Percentiles rank a stretch among this genome's conserved stretches.
These are phyloP conservation scores for Boletus coccyginus DNA, from an alignment of 768 basidiomycete genomes.

Conservation along the genomic window DNA sequence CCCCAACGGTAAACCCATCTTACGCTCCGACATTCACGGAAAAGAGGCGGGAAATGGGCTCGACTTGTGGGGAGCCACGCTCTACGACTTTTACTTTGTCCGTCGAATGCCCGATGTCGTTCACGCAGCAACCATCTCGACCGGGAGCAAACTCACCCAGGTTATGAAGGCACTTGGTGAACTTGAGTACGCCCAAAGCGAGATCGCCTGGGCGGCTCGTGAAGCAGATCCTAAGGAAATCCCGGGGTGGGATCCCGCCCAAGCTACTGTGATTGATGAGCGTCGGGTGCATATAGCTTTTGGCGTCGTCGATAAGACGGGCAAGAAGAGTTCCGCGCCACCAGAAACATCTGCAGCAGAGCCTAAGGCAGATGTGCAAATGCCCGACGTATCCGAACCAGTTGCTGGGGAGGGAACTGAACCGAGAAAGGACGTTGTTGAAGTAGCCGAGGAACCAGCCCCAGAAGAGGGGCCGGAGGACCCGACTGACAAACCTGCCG, in stretches of 20 bases:
- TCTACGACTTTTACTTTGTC: slow-evolving; percentile 29
- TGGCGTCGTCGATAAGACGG: neutral
- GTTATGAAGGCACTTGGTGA: slow-evolving; percentile 20
- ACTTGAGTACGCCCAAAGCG: slow-evolving; percentile 10
- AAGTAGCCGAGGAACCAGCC: neutral
- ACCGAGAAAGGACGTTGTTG: neutral
- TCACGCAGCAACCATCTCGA: slow-evolving; percentile 1
- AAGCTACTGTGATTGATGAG: slow-evolving; percentile 12
- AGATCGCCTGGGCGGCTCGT: slow-evolving; percentile 19
- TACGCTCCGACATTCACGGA: slow-evolving; percentile 9
- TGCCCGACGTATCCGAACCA: neutral
- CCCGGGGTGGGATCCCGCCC: slow-evolving; percentile 11
- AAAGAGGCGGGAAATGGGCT: slow-evolving; percentile 22
- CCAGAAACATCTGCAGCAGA: neutral
- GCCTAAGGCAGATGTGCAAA: neutral
- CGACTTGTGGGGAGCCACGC: slow-evolving; percentile 27
- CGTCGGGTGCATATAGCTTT: neutral
- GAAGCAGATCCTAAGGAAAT: slow-evolving; percentile 23
- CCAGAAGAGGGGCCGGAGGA: neutral
- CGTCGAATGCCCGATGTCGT: neutral
- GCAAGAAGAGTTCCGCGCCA: neutral
- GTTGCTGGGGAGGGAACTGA: neutral
- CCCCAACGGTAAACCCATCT: slow-evolving; percentile 18
- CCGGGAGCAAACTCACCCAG: slow-evolving; percentile 23
- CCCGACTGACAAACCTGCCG: neutral